Base-by-base conservation (phyloP, 2,329 filamentous ascomycete species). In the Nigrograna mackinnonii region DNA sequence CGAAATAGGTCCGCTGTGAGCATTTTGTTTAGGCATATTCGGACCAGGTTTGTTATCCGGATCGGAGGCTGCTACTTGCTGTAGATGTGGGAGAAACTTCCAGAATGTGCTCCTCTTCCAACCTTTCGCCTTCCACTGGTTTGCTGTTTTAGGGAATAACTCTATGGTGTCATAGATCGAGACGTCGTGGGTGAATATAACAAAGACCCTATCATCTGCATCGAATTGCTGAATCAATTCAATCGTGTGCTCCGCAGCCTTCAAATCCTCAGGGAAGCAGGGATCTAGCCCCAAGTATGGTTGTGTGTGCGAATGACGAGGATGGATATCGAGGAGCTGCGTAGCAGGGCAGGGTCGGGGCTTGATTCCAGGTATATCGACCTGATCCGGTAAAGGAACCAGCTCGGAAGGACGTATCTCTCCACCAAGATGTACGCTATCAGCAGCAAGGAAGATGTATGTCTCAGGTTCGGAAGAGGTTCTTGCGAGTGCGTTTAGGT, bases 401-500 rank as follows among this genome's bases (percentile, higher is more conserved):
- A n/a, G 5, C 22, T 41, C 37, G 6, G 41, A 22, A 6, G 37
- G 41, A 6, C 37, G 22, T n/a, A 40, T 12, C 20, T 35, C 41
- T 4, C 37, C 41, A 5, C 18, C 22, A 13, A 14, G 37, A 19
- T 44, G 41, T 14, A 16, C 9, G 19, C 22, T 18, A 33, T 43
- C 40, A 19, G 21, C 40, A 19, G 13, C 35, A 6, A 43, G 12
- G 24, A 43, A 39, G 17, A 43, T 33, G 22, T 39, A 43, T 20
- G 40, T 9, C 13, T 26, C 34, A 18, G 40, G 40, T 14, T 38
- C 16, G 21, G 12, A 16, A 6, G 19, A 17, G 5, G 69, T 71
- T 5, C 75, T 61, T 2, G 73, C 76, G 1, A 79, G 61, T 6
- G 66, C 76, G 40, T 68, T 70, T 17, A 75, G 62, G 48, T 77